Evolutionary conservation across 2,329 filamentous ascomycete species (phyloP).

Genomic region (Coniosporium tulheliwenetii): DNA sequence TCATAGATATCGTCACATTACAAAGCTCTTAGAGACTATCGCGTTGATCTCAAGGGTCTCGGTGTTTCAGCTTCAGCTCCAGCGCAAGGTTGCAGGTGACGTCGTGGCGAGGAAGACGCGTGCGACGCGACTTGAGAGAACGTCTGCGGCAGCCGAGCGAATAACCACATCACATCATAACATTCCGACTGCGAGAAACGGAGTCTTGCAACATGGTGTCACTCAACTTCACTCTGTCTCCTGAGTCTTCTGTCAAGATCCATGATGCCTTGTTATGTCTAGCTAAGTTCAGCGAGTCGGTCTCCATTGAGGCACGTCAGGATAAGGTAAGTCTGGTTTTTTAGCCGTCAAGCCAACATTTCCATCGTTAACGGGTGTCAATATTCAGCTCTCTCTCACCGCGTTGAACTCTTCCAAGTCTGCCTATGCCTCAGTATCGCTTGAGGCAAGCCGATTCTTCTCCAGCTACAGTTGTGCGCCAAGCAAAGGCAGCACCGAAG

Average conservation of each 20-base stretch:
- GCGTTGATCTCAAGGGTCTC: no score
- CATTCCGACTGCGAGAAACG: neutral
- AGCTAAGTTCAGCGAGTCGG: conserved; percentile 65
- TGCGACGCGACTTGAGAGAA: no score
- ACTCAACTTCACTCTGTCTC: conserved; percentile 56
- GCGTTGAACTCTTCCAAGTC: conserved; percentile 69
- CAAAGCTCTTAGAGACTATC: no score
- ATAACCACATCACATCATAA: neutral
- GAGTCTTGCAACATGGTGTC: conserved; percentile 21
- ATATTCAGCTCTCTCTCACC: conserved; percentile 49
- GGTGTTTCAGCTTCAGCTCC: no score
- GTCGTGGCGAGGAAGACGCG: no score
- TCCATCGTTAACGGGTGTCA: neutral
- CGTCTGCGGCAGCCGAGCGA: no score
- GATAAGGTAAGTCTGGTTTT: conserved; percentile 39
- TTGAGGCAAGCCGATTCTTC: conserved; percentile 55
- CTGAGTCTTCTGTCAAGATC: conserved; percentile 53
- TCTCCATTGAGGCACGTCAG: conserved; percentile 56
- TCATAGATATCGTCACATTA: no score
- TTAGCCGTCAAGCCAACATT: no score
- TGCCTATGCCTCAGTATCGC: conserved; percentile 58
- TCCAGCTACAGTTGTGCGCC: conserved; percentile 50
- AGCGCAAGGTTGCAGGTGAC: no score
- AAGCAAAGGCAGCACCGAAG: conserved; percentile 16
- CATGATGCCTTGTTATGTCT: conserved; percentile 62